These are phyloP conservation scores for Drechslerella coelobrocha DNA, from an alignment of 2,329 filamentous ascomycete genomes.

Conservation along the genomic window DNA sequence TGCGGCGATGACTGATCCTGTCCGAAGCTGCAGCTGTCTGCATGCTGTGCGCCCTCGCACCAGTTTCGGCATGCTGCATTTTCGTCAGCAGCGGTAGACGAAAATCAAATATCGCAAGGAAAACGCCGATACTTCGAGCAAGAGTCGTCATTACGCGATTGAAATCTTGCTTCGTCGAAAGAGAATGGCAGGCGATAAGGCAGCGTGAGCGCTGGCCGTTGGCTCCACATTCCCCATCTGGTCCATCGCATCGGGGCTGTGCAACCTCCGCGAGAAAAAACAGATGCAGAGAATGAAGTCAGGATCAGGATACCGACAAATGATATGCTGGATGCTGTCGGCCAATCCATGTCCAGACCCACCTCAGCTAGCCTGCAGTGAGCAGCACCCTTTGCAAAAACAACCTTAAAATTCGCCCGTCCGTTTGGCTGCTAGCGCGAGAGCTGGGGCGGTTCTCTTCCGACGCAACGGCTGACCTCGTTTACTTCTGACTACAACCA, in stretches of 20 bases:
- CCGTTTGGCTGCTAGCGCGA: slow-evolving; percentile 13
- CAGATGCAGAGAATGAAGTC: background rate
- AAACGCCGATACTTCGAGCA: background rate
- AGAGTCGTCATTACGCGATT: background rate
- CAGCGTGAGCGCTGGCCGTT: too few relatives aligned
- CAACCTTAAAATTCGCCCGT: slow-evolving; percentile 1
- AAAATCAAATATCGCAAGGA: background rate
- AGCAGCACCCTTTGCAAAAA: background rate
- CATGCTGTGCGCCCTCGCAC: background rate
- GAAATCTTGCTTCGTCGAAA: background rate
- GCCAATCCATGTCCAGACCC: background rate
- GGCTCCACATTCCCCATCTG: slow-evolving; percentile 3
- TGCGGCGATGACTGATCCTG: background rate
- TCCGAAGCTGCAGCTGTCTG: background rate
- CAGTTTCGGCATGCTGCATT: background rate
- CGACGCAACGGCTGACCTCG: slow-evolving; percentile 28
- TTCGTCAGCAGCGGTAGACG: background rate
- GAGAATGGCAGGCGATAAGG: background rate
- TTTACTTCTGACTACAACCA: background rate
- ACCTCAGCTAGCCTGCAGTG: background rate
- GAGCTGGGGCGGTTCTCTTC: background rate
- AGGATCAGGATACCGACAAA: background rate
- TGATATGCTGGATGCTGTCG: too few relatives aligned
- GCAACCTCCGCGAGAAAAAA: slow-evolving; percentile 15
- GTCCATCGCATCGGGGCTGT: slow-evolving; percentile 41